Evolutionary conservation across 768 basidiomycete species (phyloP).

Genomic region (Auricularia sp.): DNA sequence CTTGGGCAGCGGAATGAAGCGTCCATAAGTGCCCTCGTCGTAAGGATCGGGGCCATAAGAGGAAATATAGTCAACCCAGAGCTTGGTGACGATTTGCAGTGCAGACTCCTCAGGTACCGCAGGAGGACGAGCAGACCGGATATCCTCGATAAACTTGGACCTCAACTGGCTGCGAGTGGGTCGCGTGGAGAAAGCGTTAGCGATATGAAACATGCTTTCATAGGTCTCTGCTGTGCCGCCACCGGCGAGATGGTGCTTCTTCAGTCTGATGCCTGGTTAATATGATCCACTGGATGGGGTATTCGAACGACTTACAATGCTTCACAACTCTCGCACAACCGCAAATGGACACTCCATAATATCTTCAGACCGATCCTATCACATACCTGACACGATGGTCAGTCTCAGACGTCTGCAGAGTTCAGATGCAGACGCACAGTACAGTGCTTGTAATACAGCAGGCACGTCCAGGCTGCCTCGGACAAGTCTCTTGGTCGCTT

Average conservation of each 20-base stretch:
- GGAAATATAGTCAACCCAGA: not conserved
- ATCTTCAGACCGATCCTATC: not conserved
- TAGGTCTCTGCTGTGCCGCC: not conserved
- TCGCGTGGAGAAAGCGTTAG: not conserved
- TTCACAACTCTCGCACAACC: not conserved
- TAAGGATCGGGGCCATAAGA: not conserved
- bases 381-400: not conserved
- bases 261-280: not conserved
- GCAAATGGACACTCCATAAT: not conserved
- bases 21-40: not conserved
- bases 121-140: not conserved
- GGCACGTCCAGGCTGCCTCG: not conserved
- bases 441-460: not conserved
- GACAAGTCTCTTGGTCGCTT: not conserved
- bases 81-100: not conserved
- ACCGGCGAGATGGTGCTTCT: not conserved
- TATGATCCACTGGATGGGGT: too few species aligned
- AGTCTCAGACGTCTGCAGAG: not conserved
- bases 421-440: not conserved
- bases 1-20: not conserved
- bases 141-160: not conserved
- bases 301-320: not conserved
- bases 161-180: not conserved
- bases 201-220: not conserved
- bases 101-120: not conserved